Conservation (phyloP, 1,139 yeast genomes). For the Trichomonascaceae sp. region DNA sequence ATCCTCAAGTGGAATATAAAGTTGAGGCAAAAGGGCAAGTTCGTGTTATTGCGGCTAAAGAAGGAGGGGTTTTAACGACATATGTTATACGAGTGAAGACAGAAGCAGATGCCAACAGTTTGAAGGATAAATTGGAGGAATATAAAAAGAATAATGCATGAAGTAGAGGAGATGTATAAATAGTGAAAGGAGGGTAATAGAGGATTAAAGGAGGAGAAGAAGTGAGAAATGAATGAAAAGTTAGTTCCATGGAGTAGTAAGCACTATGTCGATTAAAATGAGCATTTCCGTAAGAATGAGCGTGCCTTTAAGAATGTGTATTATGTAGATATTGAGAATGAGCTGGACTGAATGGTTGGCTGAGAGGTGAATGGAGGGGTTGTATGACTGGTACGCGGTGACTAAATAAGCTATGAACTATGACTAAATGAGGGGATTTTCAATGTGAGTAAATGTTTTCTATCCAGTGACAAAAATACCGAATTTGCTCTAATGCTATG, state of each 20-base stretch:
- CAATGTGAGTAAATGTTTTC: too few relatives aligned
- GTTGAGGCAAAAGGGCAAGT: slow-evolving; percentile 35
- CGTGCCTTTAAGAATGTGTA: too few relatives aligned
- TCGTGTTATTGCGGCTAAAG: slow-evolving; percentile 51
- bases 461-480: background rate
- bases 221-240: background rate
- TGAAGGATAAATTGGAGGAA: slow-evolving; percentile 50
- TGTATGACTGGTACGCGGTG: background rate
- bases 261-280: too few relatives aligned
- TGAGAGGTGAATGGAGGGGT: too few relatives aligned
- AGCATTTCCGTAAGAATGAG: too few relatives aligned
- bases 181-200: background rate
- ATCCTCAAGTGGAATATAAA: slow-evolving; percentile 47
- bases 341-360: background rate
- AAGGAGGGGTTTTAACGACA: slow-evolving; percentile 46
- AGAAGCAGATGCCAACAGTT: slow-evolving; percentile 58
- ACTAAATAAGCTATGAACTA: background rate
- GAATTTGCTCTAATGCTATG: background rate
- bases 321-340: too few relatives aligned
- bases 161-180: background rate
- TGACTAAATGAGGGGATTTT: background rate
- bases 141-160: slow-evolving; percentile 18
- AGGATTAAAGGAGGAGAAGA: too few relatives aligned
- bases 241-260: background rate
- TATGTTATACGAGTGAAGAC: slow-evolving; percentile 70